Evolutionary conservation across 495 filamentous ascomycete genomes (phyloP).

Genomic region (Friedmanniomyces simplex): DNA sequence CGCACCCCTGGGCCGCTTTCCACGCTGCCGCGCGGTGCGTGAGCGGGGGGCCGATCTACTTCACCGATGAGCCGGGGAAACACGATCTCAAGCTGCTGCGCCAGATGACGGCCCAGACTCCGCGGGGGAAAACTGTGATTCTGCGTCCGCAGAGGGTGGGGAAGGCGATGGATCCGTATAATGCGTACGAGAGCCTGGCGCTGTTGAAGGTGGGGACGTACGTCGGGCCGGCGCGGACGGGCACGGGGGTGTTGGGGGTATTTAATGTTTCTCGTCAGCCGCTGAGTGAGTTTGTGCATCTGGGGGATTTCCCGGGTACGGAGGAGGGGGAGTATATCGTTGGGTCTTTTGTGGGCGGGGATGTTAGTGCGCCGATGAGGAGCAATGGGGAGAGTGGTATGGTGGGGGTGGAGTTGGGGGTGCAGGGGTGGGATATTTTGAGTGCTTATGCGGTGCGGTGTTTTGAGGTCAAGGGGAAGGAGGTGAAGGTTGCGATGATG

Average conservation of each 20-base stretch:
- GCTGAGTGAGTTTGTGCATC: constrained; percentile 54
- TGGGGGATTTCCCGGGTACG: constrained; percentile 65
- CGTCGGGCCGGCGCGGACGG: constrained; percentile 48
- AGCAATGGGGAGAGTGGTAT: constrained; percentile 16
- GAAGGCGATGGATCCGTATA: constrained; percentile 60
- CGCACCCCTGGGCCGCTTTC: constrained; percentile 63
- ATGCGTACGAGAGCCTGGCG: constrained; percentile 56
- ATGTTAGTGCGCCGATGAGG: constrained; percentile 40
- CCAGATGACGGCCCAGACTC: constrained; percentile 64
- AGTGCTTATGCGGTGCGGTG: constrained; percentile 54
- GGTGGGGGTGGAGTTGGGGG: constrained; percentile 49
- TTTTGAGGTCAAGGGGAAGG: constrained; percentile 38
- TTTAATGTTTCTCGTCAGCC: constrained; percentile 62
- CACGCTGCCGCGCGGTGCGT: constrained; percentile 87
- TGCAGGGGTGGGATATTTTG: constrained; percentile 71
- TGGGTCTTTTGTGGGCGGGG: constrained; percentile 58
- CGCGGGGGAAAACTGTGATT: constrained; percentile 59
- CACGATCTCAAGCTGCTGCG: constrained; percentile 64
- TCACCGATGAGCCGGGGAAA: constrained; percentile 78
- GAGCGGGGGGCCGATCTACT: constrained; percentile 82
- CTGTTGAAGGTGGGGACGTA: constrained; percentile 75
- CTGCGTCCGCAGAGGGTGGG: constrained; percentile 65
- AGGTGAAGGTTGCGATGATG: constrained; percentile 48
- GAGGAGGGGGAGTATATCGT: constrained; percentile 53
- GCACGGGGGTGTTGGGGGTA: constrained; percentile 67